phyloP scores from a whole-genome alignment of 257 asterid genomes.

The Solanum pennellii region DNA sequence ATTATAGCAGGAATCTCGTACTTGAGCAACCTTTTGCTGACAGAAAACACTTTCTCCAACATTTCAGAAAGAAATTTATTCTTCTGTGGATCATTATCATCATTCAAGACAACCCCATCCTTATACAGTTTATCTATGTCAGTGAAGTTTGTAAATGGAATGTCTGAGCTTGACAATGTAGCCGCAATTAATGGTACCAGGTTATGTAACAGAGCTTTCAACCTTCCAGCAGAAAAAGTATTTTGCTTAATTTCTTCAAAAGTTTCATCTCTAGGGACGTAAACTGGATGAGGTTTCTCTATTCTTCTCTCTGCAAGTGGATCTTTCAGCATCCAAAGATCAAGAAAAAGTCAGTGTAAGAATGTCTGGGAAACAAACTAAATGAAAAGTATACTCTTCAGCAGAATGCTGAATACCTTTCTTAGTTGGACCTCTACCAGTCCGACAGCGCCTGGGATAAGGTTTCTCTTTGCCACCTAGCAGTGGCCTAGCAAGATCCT shows the following conservation, averaged over 20 bases:
- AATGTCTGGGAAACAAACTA: background rate
- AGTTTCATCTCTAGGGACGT: slow-evolving; percentile 85
- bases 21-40: slow-evolving; percentile 62
- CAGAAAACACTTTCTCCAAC: slow-evolving; percentile 32
- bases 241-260: slow-evolving; percentile 78
- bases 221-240: slow-evolving; percentile 71
- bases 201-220: slow-evolving; percentile 78
- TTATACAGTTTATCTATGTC: slow-evolving; percentile 70
- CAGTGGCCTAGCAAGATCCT: slow-evolving; percentile 48
- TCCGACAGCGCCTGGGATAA: slow-evolving; percentile 87
- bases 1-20: slow-evolving; percentile 74
- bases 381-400: background rate
- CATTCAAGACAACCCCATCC: slow-evolving; percentile 41
- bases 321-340: slow-evolving; percentile 28
- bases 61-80: slow-evolving; percentile 16
- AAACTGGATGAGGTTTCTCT: slow-evolving; percentile 80
- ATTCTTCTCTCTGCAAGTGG: slow-evolving; percentile 46
- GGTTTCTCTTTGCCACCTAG: slow-evolving; percentile 63
- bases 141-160: slow-evolving; percentile 65
- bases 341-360: background rate
- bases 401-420: slow-evolving; percentile 27
- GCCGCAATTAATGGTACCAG: slow-evolving; percentile 65
- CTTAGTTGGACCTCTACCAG: slow-evolving; percentile 55
- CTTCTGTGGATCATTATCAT: slow-evolving; percentile 13
- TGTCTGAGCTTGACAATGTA: slow-evolving; percentile 54